Evolutionary conservation across 495 filamentous ascomycete species (phyloP), one percentile per base, ranked within the genome.

Genomic region (Thermochaetoides thermophila): DNA sequence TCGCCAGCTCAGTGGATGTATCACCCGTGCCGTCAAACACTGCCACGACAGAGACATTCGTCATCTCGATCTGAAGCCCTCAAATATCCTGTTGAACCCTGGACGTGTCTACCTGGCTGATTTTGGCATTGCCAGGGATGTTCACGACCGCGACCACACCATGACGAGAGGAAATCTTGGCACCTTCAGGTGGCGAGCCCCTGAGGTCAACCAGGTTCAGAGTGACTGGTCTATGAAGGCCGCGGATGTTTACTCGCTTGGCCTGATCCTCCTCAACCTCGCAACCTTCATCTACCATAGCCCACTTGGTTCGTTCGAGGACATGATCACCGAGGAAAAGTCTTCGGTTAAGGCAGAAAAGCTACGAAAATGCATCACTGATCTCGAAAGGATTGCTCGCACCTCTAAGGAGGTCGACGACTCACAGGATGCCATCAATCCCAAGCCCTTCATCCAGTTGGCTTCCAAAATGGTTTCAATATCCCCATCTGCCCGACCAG

Each of bases 41-140:
- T 49, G 57, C 25, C 61, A 65, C 28, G 32, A 50, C 8, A 45
- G 49, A 27, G 47, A 55, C 27, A 49, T 63, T 26, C 50, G 58
- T 31, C 59, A 61, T 35, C 50, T 55, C 9, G 59, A 63, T 29
- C 46, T 63, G 16, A 63, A 63, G 34, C 59, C 59, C 3, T 45
- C 49, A 20, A 63, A 63, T 27, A 61, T 63, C 34, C 49, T 63
- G 0, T 42, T 63, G 3, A 48, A 39, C 32, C 43, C 59, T 8
- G 49, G 45, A 8, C 31, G 46, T 3, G 59, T 63, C 8, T 58
- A 59, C 34, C 41, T 63, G 0, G 55, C 59, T 27, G 59, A 63
- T 37, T 61, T 63, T 43, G 59, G 59, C 26, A 54, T 63, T 9
- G 48, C 57, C 9, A 49, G 45, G 26, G 56, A 60, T 25, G 52